phyloP scores from a whole-genome alignment of 306 rosid species.

The Quercus bicolor region DNA sequence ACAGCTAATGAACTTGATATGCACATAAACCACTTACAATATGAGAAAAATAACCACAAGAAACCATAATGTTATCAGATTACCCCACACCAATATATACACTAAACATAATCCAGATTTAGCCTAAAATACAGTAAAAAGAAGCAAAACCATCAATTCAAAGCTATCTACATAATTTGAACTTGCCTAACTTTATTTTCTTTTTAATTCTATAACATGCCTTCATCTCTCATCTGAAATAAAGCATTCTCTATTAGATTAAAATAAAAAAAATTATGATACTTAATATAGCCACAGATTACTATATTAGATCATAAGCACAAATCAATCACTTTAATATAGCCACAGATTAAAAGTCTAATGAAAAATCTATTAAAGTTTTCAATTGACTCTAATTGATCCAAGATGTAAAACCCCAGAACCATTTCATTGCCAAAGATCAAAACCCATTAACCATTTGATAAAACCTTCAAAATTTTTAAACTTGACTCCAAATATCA shows the following conservation, averaged over 20 bases:
- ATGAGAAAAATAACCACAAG: too few relatives aligned
- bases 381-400: not conserved
- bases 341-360: not conserved
- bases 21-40: too few relatives aligned
- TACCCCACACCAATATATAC: too few relatives aligned
- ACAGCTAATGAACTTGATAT: too few relatives aligned
- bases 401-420: conserved; percentile 15
- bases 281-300: not conserved
- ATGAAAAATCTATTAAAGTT: not conserved
- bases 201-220: not conserved
- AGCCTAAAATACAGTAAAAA: not conserved
- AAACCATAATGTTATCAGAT: too few relatives aligned
- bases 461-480: not conserved
- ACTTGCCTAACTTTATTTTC: not conserved
- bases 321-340: not conserved
- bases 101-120: not conserved
- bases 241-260: too few relatives aligned
- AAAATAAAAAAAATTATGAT: too few relatives aligned
- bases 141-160: not conserved
- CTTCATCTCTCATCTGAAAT: not conserved
- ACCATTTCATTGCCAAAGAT: conserved; percentile 1
- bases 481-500: conserved; percentile 3
- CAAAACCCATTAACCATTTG: not conserved
- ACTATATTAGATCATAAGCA: not conserved
- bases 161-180: not conserved